These are phyloP conservation scores for Microbotryum intermedium DNA, from an alignment of 1,284 basidiomycete genomes.

Conservation along the genomic window DNA sequence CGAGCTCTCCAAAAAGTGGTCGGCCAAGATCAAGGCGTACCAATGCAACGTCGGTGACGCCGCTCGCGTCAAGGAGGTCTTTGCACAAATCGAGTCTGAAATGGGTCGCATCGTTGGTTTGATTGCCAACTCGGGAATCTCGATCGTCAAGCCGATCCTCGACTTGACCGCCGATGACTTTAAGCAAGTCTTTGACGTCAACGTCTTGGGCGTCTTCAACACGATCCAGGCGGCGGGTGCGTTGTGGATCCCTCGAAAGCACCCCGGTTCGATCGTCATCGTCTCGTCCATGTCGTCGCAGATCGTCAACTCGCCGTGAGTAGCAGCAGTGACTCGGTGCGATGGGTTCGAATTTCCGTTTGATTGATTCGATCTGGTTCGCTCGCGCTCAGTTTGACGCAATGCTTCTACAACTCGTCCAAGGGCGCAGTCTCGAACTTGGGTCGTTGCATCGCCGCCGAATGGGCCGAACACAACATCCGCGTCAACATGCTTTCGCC, in stretches of 20 bases:
- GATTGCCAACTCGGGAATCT: constrained; percentile 41
- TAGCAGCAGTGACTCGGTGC: not conserved
- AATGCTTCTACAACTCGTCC: constrained; percentile 37
- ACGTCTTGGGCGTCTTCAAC: constrained; percentile 45
- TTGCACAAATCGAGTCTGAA: constrained; percentile 42
- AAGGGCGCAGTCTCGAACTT: constrained; percentile 50
- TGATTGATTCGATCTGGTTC: not conserved
- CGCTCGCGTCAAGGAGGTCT: constrained; percentile 38
- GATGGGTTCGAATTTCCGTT: not conserved
- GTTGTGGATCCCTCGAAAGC: constrained; percentile 35
- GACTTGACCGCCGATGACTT: constrained; percentile 47
- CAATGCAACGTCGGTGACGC: constrained; percentile 32
- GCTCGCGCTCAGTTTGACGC: not conserved
- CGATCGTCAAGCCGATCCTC: constrained; percentile 47
- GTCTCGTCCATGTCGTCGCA: constrained; percentile 48
- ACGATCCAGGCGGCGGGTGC: constrained; percentile 40
- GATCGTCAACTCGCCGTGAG: constrained; percentile 45
- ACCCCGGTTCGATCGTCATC: constrained; percentile 44
- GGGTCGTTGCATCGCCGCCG: constrained; percentile 52
- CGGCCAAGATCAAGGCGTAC: constrained; percentile 42
- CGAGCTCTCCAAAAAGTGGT: constrained; percentile 40
- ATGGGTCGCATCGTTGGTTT: constrained; percentile 42
- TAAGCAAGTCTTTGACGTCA: constrained; percentile 39
- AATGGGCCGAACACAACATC: constrained; percentile 50
- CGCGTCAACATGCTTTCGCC: constrained; percentile 51